Percentiles rank a stretch among this genome's conserved stretches.
phyloP scores from a whole-genome alignment of 306 rosid genomes.

The Rosa rugosa region DNA sequence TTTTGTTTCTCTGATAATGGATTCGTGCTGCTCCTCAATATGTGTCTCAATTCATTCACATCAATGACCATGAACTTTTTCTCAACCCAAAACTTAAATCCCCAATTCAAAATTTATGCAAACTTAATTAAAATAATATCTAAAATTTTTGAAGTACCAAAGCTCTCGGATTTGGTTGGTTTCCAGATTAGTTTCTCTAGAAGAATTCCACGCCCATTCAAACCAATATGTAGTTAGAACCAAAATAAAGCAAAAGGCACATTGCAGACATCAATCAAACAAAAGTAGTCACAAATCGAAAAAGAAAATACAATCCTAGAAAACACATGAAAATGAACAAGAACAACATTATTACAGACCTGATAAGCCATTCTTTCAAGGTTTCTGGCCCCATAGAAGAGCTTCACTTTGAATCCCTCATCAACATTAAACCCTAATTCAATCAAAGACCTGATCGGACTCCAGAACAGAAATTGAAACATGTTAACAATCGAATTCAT shows the following conservation, averaged over 20 bases:
- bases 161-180: too few species aligned
- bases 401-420: slow-evolving; percentile 74
- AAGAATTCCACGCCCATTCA: too few species aligned
- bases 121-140: neutral
- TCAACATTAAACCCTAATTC: slow-evolving; percentile 72
- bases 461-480: slow-evolving; percentile 21
- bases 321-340: neutral
- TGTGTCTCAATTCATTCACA: too few species aligned
- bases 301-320: neutral
- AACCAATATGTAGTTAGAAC: too few species aligned
- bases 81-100: too few species aligned
- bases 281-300: slow-evolving; percentile 18
- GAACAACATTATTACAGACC: neutral
- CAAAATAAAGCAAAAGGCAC: too few species aligned
- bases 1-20: slow-evolving; percentile 44
- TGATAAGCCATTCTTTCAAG: slow-evolving; percentile 80
- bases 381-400: slow-evolving; percentile 84
- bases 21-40: too few species aligned
- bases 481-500: neutral
- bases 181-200: too few species aligned
- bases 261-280: too few species aligned
- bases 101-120: too few species aligned
- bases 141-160: slow-evolving; percentile 24
- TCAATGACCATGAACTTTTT: too few species aligned
- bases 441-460: slow-evolving; percentile 81